Conservation (phyloP, 2,329 filamentous ascomycete genomes). For the Westerdykella sp. region DNA sequence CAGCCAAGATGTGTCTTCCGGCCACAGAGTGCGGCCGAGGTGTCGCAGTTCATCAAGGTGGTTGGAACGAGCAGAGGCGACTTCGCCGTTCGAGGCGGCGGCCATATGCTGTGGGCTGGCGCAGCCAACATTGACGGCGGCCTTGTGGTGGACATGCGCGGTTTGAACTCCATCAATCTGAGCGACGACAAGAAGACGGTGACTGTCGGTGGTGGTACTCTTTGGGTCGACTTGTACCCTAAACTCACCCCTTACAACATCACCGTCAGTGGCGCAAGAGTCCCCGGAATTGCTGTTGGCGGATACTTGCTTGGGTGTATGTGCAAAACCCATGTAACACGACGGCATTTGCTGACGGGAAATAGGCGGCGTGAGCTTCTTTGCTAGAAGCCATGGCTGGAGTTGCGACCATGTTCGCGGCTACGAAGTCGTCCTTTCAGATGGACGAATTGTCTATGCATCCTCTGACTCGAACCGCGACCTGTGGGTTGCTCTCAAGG, state of each 20-base stretch:
- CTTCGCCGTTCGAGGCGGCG: constrained; percentile 8
- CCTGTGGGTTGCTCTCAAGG: constrained; percentile 14
- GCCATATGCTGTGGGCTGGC: constrained; percentile 6
- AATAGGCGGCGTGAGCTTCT: constrained; percentile 15
- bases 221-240: constrained; percentile 5
- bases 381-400: constrained; percentile 9
- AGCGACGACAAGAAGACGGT: constrained; percentile 1
- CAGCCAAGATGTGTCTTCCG: too few species aligned
- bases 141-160: constrained; percentile 5
- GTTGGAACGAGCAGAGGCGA: background rate
- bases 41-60: too few species aligned
- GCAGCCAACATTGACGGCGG: constrained; percentile 16
- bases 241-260: constrained; percentile 1
- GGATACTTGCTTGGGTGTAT: constrained; percentile 1
- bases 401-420: background rate
- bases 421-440: constrained; percentile 27
- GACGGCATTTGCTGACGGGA: background rate
- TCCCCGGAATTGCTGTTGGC: constrained; percentile 4
- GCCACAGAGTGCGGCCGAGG: too few species aligned
- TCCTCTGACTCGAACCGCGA: constrained; percentile 11
- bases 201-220: constrained; percentile 4
- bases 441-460: constrained; percentile 5
- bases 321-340: constrained; percentile 9
- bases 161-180: constrained; percentile 1
- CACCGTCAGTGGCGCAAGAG: constrained; percentile 5